These are phyloP conservation scores for Poronia punctata DNA, from an alignment of 495 filamentous ascomycete species.

Conservation along the genomic window DNA sequence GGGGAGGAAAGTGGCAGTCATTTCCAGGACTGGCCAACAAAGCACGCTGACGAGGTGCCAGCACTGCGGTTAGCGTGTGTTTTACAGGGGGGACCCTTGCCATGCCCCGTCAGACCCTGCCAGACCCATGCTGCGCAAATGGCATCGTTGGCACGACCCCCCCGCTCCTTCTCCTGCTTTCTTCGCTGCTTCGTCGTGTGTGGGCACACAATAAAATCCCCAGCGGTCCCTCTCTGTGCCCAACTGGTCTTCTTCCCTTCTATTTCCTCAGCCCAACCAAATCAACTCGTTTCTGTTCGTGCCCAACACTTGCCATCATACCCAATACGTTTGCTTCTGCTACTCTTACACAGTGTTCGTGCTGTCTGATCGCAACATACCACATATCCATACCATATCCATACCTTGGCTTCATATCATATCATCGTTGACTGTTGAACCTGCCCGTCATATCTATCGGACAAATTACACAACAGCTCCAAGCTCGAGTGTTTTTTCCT, in stretches of 20 bases:
- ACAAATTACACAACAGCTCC: slow-evolving; percentile 1
- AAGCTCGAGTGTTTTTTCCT: background rate
- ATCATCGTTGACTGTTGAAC: too few relatives aligned
- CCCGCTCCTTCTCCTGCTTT: background rate
- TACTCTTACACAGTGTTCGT: slow-evolving; percentile 4
- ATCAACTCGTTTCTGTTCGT: slow-evolving; percentile 41
- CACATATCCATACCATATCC: slow-evolving; percentile 17
- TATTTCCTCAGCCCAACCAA: slow-evolving; percentile 43
- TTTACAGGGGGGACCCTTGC: slow-evolving; percentile 6
- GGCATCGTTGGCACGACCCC: slow-evolving; percentile 7
- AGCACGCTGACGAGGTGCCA: slow-evolving; percentile 10
- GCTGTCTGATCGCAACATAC: background rate
- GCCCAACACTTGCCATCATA: slow-evolving; percentile 16
- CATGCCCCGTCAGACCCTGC: slow-evolving; percentile 4
- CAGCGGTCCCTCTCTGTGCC: slow-evolving; percentile 42
- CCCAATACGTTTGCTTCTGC: slow-evolving; percentile 6
- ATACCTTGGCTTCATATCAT: too few relatives aligned
- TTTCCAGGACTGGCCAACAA: slow-evolving; percentile 8
- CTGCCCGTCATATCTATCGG: background rate
- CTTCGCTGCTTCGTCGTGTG: slow-evolving; percentile 1
- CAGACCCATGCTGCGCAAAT: slow-evolving; percentile 6
- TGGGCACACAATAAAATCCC: slow-evolving; percentile 40
- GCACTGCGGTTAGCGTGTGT: slow-evolving; percentile 3
- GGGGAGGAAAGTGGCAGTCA: background rate
- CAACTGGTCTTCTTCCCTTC: slow-evolving; percentile 37